Evolutionary conservation across 768 basidiomycete genomes (phyloP), one percentile per base, ranked within the genome.

Genomic region (Termitomyces sp.): DNA sequence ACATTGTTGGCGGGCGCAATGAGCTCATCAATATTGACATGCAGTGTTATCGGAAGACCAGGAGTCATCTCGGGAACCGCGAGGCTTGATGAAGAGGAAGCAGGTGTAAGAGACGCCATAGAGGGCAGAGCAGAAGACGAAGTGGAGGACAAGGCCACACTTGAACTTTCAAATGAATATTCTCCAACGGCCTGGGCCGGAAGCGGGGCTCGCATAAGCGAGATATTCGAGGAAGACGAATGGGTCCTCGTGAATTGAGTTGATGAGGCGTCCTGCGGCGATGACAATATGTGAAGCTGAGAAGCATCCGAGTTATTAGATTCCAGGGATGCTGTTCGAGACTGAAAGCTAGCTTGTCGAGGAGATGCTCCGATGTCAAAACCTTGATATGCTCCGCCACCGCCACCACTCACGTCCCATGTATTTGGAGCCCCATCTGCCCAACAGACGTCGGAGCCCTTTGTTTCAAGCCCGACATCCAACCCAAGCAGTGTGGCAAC

Each of bases 21-120:
- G 7, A 92, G 75, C 44, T 92, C 88, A 63, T 89, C 89, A 78
- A 92, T 89, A 66, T 92, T 91, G 59, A 93, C 63, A 67, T 91
- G 89, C 9, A 92, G 71, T 0, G 88, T 89, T 47, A 93, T 77
- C 3, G 88, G 86, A 15, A 78, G 72, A 20, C 79, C 79, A 1
- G 89, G 90, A 12, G 81, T 76, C 33, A 57, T 51, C 49, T 56
- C 61, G 33, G 69, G 65, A 48, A 62, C 61, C 70, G 62, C 64
- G 20, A 61, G 47, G 57, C 67, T 68, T 33, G 68, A 61, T 18
- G 63, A 61, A 6, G 74, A 75, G 12, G 75, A 76, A 11, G 66
- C 75, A 8, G 83, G 80, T 5, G 76, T 75, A 16, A 82, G 67
- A 41, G 85, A 85, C 24, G 78, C 78, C 3, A 86, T 69, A 30